Base-by-base conservation (phyloP, 495 filamentous ascomycete genomes). In the Tuber brumale region DNA sequence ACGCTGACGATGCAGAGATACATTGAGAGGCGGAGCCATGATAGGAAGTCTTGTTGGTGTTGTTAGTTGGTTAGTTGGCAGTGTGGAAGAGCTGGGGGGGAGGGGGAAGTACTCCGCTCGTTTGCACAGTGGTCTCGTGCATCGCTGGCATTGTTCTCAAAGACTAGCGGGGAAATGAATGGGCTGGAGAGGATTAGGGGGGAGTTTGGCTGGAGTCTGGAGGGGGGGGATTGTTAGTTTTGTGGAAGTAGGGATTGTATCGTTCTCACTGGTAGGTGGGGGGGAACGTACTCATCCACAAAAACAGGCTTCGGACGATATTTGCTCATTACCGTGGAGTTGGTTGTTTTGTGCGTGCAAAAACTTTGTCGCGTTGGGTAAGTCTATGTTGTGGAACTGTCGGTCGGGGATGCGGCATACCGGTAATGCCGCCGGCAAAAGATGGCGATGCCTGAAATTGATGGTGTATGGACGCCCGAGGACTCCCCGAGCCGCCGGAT, bases 1-100 rank as follows among this genome's bases (percentile, higher is more conserved):
- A 95, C 86, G 14, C 93, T 89, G 31, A 98, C 95, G 45, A 99
- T 86, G 73, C 93, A 88, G 87, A 99, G 91, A 86, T 97, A 97
- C 81, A 97, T 89, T 27, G 92, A 91, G 8, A 99, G 89, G 5
- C 95, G 90, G 7, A 99, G 91, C 89, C 94, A 97, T 31, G 96
- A 97, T 72, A 99, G 91, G 82, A 98, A 99, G 31, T 92, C 80
- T 82, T 27, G 69, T 37, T 66, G 44, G 2, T 9, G 44, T 41
- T 21, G 61, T 74, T 37, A n/a, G 70, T 77, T 46, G 69, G 57
- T 69, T 37, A 12, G 48, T 23, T 48, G 31, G 44, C 46, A 48
- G 66, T 12, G 46, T 70, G 44, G 42, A 23, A 70, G 35, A 70
- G 21, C 21, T 35, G 70, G 27, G 37, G 31, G 44, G 21, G 37